Conservation (phyloP, 768 basidiomycete genomes). For the Lentinula raphanica region DNA sequence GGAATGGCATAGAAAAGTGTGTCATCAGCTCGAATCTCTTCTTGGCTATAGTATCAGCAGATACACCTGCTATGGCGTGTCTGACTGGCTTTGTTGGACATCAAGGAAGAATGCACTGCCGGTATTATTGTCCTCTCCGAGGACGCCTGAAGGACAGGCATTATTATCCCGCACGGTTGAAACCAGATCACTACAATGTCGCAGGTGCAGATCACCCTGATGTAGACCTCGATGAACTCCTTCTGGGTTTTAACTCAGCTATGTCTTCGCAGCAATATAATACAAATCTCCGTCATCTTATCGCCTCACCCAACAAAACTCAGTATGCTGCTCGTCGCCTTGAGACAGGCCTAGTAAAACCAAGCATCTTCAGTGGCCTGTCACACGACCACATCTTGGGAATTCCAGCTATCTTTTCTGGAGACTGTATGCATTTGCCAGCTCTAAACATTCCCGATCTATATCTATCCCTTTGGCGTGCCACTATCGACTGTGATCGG, state of each 20-base stretch:
- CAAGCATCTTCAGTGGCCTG: conserved; percentile 22
- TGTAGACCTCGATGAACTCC: conserved; percentile 12
- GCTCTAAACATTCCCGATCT: conserved; percentile 34
- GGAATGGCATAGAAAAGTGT: conserved; percentile 14
- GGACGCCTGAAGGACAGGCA: conserved; percentile 24
- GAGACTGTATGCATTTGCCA: conserved; percentile 29
- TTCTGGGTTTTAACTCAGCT: not conserved
- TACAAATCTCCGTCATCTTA: not conserved
- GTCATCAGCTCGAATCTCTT: conserved; percentile 7
- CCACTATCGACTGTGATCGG: conserved; percentile 14
- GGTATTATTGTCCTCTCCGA: conserved; percentile 21
- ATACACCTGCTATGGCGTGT: conserved; percentile 19
- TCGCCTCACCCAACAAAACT: not conserved
- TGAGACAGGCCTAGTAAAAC: conserved; percentile 24
- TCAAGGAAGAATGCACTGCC: conserved; percentile 23
- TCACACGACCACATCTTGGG: conserved; percentile 7
- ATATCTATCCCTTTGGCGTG: conserved; percentile 26
- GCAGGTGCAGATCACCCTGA: conserved; percentile 25
- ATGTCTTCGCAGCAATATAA: not conserved
- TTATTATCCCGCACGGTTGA: conserved; percentile 28
- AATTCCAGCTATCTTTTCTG: conserved; percentile 19
- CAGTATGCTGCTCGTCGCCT: not conserved
- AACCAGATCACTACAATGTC: conserved; percentile 19
- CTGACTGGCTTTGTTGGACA: conserved; percentile 32
- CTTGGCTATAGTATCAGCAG: conserved; percentile 13